Conservation (phyloP, 1,284 basidiomycete genomes). For the Takashimella tepidaria region DNA sequence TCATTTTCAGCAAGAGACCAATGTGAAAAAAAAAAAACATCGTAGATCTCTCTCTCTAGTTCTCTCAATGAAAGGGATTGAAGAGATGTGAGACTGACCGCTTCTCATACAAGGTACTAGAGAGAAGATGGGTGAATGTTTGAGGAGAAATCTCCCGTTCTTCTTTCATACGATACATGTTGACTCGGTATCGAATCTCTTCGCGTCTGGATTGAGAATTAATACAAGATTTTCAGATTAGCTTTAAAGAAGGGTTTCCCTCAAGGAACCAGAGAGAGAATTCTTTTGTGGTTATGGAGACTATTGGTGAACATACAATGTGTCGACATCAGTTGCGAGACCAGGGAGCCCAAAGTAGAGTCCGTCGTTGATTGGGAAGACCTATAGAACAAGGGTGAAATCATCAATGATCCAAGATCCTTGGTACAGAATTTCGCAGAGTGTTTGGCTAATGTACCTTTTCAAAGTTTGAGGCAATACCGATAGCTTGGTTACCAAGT, state of each 20-base stretch:
- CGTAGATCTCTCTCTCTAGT: too few relatives aligned
- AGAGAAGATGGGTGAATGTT: conserved; percentile 93
- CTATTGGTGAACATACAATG: conserved; percentile 75
- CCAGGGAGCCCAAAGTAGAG: conserved; percentile 91
- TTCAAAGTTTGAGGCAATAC: conserved; percentile 88
- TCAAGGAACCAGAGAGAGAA: neutral
- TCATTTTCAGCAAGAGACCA: too few relatives aligned
- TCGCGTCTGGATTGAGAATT: conserved; percentile 80
- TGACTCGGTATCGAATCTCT: conserved; percentile 85
- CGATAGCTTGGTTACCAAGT: conserved; percentile 82
- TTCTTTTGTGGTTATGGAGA: too few relatives aligned
- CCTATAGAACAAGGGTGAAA: too few relatives aligned
- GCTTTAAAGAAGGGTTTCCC: neutral
- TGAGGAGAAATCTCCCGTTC: conserved; percentile 94
- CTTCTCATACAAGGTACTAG: conserved; percentile 94
- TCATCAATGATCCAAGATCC: too few relatives aligned
- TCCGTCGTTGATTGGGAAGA: conserved; percentile 90
- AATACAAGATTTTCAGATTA: neutral
- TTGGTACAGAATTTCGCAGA: too few relatives aligned
- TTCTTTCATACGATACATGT: conserved; percentile 99
- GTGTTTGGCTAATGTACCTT: conserved; percentile 72
- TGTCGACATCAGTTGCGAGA: conserved; percentile 86
- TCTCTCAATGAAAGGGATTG: neutral
- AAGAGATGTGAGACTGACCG: conserved; percentile 50
- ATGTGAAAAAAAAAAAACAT: too few relatives aligned